Evolutionary conservation across 495 filamentous ascomycete species (phyloP), one percentile per base, ranked within the genome.

Genomic region (Aspergillus avenaceus): DNA sequence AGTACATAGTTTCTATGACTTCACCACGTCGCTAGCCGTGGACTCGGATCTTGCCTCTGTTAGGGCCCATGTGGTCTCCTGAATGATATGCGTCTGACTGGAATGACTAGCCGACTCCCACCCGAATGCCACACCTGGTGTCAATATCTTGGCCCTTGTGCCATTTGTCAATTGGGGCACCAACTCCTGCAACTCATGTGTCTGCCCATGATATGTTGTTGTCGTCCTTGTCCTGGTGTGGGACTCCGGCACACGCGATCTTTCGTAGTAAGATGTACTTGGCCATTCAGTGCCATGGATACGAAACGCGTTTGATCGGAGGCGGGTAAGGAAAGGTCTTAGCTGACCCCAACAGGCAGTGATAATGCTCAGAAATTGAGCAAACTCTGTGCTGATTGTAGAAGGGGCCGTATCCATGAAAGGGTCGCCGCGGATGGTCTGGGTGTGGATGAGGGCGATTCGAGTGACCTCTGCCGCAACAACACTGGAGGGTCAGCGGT

Each of bases 331-430:
- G 37, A 65, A 65, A 8, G 62, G 62, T 18, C 59, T 60, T 24
- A 65, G 47, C 43, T 65, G 62, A 11, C 52, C 59, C 60, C 62
- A 65, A 50, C 56, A 64, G 28, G 59, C 52, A 9, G 52, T 61
- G 8, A 63, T 48, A 21, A 62, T 58, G 50, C 53, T 59, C 2
- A 60, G 40, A 25, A 45, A 60, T 47, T 66, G 58, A 13, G 56
- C 48, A 12, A 53, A 36, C 25, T 52, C 47, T 16, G 54, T 45
- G 13, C 56, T 25, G 25, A 66, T 57, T 6, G 58, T 59, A 8
- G 57, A 11, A 1, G 54, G 32, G 22, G 42, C 59, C 8, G 60
- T 50, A 5, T 41, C 24, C 28, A 36, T 58, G 14, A 56, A 62
- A 3, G 63, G 56, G 21, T 65, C 61, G 19, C 12, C 45, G 13